A percentile compares a stretch with the other conserved stretches of the same genome.
phyloP scores from a whole-genome alignment of 345 rosid species.

The Arabidopsis thaliana region DNA sequence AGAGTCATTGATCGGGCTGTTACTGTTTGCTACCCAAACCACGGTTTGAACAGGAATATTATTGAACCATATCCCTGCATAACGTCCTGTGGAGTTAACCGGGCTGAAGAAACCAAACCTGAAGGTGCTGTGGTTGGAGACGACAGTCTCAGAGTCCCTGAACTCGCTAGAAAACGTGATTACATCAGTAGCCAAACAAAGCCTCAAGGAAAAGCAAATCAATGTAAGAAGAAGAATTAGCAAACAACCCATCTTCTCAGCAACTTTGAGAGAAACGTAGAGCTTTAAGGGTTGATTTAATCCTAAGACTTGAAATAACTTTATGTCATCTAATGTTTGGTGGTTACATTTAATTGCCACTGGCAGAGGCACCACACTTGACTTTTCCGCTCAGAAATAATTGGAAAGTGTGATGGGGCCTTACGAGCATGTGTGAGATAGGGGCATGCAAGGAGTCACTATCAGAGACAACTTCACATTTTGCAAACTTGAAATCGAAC shows the following conservation, averaged over 20 bases:
- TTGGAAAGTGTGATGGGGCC: not conserved
- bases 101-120: conserved; percentile 63
- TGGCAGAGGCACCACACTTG: not conserved
- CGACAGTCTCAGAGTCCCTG: conserved; percentile 45
- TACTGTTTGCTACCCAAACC: conserved; percentile 61
- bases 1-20: conserved; percentile 53
- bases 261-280: not conserved
- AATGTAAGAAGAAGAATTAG: conserved; percentile 27
- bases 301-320: not conserved
- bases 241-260: conserved; percentile 11
- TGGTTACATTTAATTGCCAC: not conserved
- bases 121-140: conserved; percentile 43
- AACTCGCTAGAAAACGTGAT: conserved; percentile 36
- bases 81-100: conserved; percentile 46
- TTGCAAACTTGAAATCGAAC: not conserved
- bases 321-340: not conserved
- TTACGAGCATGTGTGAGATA: not conserved
- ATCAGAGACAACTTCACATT: not conserved
- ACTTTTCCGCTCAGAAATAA: not conserved
- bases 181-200: conserved; percentile 37
- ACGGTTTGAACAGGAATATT: conserved; percentile 26
- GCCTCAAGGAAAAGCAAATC: conserved; percentile 9
- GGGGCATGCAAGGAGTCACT: not conserved
- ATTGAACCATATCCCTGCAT: conserved; percentile 59
- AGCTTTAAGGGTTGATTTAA: not conserved